Base-by-base conservation (phyloP, 495 filamentous ascomycete species). In the Gamarada debralockiae region DNA sequence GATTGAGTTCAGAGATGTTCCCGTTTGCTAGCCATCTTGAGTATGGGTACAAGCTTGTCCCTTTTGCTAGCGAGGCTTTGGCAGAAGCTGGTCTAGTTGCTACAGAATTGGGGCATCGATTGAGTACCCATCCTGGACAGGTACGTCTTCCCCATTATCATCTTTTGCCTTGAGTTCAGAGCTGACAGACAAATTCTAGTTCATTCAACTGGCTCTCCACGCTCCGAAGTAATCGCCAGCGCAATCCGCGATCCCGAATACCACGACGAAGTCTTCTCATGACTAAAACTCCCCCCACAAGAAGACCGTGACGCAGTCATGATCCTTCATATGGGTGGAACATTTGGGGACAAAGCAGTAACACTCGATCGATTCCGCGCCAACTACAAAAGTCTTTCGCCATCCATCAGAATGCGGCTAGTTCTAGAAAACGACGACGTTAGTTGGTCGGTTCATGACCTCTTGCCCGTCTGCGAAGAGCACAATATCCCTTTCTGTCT, bases 401-500 rank as follows among this genome's bases (percentile, higher is more conserved):
- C 79, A 27, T 77, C 80, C 40, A 70, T 96, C 52, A 95, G 95
- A 64, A 79, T 83, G 3, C 80, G 92, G 1, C 70, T 98, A 1
- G 92, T 97, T 0, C 73, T 98, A 15, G 93, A 97, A 64, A 98
- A 97, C 56, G 93, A 97, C 67, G 93, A 97, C 62, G 89, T 97
- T 5, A 69, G 67, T 38, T 97, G 87, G 87, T 84, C 80, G 38
- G 89, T 97, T 1, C 93, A 97, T 58, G 92, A 97, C 52, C 72
- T 97, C 12, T 74, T 98, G 0, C 92, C 92, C 0, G 75, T 95
- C 1, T 98, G 92, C 68, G 85, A 97, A 67, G 92, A 95, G 61
- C 74, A 97, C 37, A 87, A 91, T 63, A 96, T 98, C 46, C 93
- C 92, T 0, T 70, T 97, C 3, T 92, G 96, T 4, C 82, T 97